phyloP scores from a whole-genome alignment of 2,329 filamentous ascomycete species.

The Clarireedia homoeocarpa region DNA sequence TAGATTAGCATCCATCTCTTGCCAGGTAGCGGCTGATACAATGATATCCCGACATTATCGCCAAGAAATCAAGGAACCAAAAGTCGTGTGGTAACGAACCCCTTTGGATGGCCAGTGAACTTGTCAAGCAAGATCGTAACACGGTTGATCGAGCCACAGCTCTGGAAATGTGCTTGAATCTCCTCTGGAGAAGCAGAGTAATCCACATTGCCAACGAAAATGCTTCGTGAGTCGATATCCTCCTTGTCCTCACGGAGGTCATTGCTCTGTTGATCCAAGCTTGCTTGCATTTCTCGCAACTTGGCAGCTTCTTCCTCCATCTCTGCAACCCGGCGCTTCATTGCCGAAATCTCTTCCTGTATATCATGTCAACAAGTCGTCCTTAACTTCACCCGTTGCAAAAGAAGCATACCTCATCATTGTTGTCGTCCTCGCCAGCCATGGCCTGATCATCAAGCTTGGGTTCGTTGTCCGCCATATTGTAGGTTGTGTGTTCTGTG shows the following conservation, averaged over 20 bases:
- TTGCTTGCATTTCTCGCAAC: slow-evolving; percentile 78
- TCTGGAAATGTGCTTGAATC: slow-evolving; percentile 97
- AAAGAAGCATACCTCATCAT: slow-evolving; percentile 26
- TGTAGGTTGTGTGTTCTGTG: neutral
- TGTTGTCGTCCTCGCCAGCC: slow-evolving; percentile 25
- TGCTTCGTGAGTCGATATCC: slow-evolving; percentile 88
- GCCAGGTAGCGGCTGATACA: slow-evolving; percentile 44
- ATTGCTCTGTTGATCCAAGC: slow-evolving; percentile 75
- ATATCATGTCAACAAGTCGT: neutral
- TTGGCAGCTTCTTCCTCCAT: slow-evolving; percentile 88
- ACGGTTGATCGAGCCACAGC: slow-evolving; percentile 92
- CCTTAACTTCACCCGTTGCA: neutral
- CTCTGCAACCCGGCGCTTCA: slow-evolving; percentile 80
- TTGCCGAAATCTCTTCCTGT: slow-evolving; percentile 73
- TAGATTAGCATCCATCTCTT: slow-evolving; percentile 43
- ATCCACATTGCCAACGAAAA: slow-evolving; percentile 98
- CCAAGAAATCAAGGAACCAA: slow-evolving; percentile 11
- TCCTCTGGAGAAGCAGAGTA: slow-evolving; percentile 96
- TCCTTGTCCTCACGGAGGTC: slow-evolving; percentile 88
- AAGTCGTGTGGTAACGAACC: slow-evolving; percentile 51
- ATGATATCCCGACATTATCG: slow-evolving; percentile 19
- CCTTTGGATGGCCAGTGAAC: slow-evolving; percentile 98
- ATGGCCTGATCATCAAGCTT: slow-evolving; percentile 25
- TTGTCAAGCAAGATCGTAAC: slow-evolving; percentile 97
- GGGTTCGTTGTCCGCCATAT: slow-evolving; percentile 24